Evolutionary conservation across 768 basidiomycete species (phyloP), one percentile per base, ranked within the genome.

Genomic region (Lactarius trivialis): DNA sequence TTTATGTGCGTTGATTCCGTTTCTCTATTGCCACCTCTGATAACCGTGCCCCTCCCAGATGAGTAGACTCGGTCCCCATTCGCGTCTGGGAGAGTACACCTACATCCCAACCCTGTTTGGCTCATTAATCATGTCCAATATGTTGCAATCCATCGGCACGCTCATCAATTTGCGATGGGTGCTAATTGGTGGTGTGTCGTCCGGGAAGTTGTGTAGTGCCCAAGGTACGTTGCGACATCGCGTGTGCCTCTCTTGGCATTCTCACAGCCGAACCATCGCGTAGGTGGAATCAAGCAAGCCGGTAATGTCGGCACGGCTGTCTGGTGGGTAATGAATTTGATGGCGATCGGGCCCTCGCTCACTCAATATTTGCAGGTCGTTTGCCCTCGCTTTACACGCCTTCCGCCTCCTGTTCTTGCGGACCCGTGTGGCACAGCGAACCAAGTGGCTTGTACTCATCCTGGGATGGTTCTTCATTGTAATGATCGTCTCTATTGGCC

Each of bases 241-340:
- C 37, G 5, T 17, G n/a, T 8, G 30, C 24, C 4, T 30, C 43
- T 7, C n/a, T 26, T 15, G 21, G 32, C 48, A 9, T 19, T 15
- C 48, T 55, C 37, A 51, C 32, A 12, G 8, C 34, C 32, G 9
- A 9, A 54, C 14, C 11, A 39, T 49, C 43, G 19, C 21, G 7
- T 45, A 73, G 77, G 73, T 33, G 74, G 71, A 4, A 60, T 76
- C 41, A 79, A 78, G 65, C 75, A 79, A 41, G 71, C 74, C 5
- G 79, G 79, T 9, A 78, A 80, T 53, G 68, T 80, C 34, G 78
- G 75, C 1, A 74, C 74, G 1, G 76, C 79, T 2, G 61, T 78
- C 3, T 80, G 79, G 79, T 75, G 49, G 11, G 68, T 26, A 5
- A 19, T 32, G n/a, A n/a, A 6, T 12, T n/a, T 26, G 11, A 36